Conservation (phyloP, 768 basidiomycete species). For the Mycena belliarum region DNA sequence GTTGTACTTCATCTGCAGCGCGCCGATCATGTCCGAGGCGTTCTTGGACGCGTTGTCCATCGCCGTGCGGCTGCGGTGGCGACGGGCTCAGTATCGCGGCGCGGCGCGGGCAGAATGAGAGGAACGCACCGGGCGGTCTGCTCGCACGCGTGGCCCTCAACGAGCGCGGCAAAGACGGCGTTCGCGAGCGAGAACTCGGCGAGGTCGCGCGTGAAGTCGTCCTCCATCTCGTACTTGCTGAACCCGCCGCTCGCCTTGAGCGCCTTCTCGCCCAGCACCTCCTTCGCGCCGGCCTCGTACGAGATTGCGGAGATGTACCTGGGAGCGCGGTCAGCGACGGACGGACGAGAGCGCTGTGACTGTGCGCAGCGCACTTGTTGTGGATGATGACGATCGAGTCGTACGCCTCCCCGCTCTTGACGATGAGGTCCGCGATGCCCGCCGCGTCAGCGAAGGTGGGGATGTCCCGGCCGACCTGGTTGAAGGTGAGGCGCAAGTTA, state of each 20-base stretch:
- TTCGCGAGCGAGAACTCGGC: constrained; percentile 95
- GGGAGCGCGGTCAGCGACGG: background rate
- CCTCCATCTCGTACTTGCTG: constrained; percentile 95
- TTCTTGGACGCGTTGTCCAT: constrained; percentile 99
- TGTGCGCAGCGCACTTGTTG: constrained; percentile 60
- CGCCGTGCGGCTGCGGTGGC: constrained; percentile 73
- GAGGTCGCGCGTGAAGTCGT: constrained; percentile 89
- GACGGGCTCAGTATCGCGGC: background rate
- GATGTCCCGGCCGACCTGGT: constrained; percentile 95
- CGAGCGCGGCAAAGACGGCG: constrained; percentile 89
- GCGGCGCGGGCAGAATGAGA: background rate
- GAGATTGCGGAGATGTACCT: constrained; percentile 66
- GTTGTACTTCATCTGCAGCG: constrained; percentile 92
- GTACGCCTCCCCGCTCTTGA: constrained; percentile 80
- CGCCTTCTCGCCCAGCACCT: constrained; percentile 78
- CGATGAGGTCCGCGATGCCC: constrained; percentile 87
- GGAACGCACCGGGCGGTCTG: constrained; percentile 75
- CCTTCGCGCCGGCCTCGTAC: constrained; percentile 75
- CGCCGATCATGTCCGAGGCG: constrained; percentile 87
- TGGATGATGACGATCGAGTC: constrained; percentile 82
- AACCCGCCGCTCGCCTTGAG: constrained; percentile 84
- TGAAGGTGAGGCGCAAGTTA: constrained; percentile 84
- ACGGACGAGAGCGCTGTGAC: background rate
- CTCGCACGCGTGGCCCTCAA: constrained; percentile 94
- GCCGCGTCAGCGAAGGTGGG: constrained; percentile 96